Percentiles rank a stretch among this genome's conserved stretches.
phyloP scores from a whole-genome alignment of 2,329 filamentous ascomycete species.

The Triangularia verruculosa region DNA sequence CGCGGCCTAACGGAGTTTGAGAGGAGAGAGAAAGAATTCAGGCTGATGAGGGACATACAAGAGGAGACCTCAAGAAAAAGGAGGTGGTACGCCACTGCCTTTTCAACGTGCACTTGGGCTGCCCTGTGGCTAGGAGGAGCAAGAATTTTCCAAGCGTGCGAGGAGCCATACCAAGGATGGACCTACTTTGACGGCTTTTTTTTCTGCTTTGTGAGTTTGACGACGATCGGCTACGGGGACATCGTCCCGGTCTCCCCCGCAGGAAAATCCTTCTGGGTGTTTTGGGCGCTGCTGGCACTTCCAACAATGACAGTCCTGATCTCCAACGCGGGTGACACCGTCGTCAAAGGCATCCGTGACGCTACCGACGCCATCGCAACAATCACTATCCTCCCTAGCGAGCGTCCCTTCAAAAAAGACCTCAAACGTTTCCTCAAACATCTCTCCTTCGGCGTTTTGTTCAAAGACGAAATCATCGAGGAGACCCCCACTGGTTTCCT shows the following conservation, averaged over 20 bases:
- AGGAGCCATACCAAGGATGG: conserved; percentile 57
- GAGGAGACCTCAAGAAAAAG: conserved; percentile 60
- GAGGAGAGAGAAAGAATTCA: conserved; percentile 67
- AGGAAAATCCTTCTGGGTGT: conserved; percentile 84
- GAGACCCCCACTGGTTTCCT: conserved; percentile 43
- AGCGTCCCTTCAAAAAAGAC: conserved; percentile 46
- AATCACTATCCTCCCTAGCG: conserved; percentile 59
- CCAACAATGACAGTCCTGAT: conserved; percentile 88
- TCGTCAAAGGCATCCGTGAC: conserved; percentile 62
- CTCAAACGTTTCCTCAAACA: conserved; percentile 43
- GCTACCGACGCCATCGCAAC: conserved; percentile 55
- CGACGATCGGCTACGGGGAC: conserved; percentile 88
- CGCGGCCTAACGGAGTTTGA: conserved; percentile 47
- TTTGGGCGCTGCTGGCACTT: conserved; percentile 83
- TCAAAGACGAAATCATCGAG: conserved; percentile 35
- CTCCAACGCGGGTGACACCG: conserved; percentile 78
- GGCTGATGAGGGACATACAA: conserved; percentile 80
- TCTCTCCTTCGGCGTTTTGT: conserved; percentile 44
- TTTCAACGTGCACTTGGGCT: conserved; percentile 66
- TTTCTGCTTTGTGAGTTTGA: conserved; percentile 77
- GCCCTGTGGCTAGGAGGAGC: conserved; percentile 80
- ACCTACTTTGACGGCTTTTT: conserved; percentile 80
- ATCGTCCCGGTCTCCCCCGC: conserved; percentile 71
- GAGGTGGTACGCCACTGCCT: conserved; percentile 69
- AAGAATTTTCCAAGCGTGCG: conserved; percentile 61